Evolutionary conservation across 1,284 basidiomycete genomes (phyloP), one percentile per base, ranked within the genome.

Genomic region (Coniferiporia sulphurascens): DNA sequence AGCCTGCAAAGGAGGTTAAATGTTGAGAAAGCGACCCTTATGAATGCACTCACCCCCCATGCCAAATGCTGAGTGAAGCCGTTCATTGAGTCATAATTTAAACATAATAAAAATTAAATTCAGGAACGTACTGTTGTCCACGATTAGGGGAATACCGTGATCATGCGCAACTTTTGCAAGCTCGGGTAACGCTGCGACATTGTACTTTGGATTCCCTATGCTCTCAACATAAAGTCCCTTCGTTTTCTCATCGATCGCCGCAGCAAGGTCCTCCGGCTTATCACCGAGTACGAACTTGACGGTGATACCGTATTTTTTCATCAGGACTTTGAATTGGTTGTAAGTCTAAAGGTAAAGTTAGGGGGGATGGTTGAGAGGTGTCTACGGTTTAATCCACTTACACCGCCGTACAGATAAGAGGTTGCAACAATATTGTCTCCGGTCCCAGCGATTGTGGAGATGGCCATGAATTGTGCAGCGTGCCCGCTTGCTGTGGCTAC

Each of bases 281-380:
- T 79, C 76, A 19, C 79, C 80, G 1, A 79, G 73, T 61, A 94
- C 87, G 68, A 91, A 93, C 72, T 92, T 92, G 66, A 87, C 85
- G 2, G 76, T 76, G 63, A 95, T 92, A 38, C 87, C 88, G 65
- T 82, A 89, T 65, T 88, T 87, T 71, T 89, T 89, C 72, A 91
- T 80, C 34, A 83, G 86, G 27, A 91, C 91, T 79, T 93, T 94
- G 77, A 95, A 87, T 70, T 94, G 92, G 68, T 95, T 95, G 77
- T 89, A 94, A 4, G 89, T 93, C 82, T 83, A 67, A 34, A 66
- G 62, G 12, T 41, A 8, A 87, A 4, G 86, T 82, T 56, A 95
- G 79, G 61, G 88, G 83, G 35, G 87, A 70, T 93, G 92, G 68
- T 95, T 95, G 77, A 89, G n/a, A 94, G 4, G 89, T 93, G 82